phyloP scores from a whole-genome alignment of 306 rosid genomes.

The Carpinus viminea region DNA sequence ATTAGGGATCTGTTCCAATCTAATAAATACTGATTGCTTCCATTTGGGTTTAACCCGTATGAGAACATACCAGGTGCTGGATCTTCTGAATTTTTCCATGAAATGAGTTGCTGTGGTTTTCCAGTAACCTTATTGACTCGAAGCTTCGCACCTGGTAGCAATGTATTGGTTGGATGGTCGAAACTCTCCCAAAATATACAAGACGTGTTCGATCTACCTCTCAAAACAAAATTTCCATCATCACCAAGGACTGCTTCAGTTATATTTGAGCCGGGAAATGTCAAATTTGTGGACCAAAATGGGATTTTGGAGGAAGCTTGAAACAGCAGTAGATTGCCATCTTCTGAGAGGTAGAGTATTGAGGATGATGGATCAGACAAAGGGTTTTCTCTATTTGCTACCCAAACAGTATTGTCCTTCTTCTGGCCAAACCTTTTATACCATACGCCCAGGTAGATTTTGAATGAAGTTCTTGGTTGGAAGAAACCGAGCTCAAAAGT shows the following conservation, averaged over 20 bases:
- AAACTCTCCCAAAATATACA: no score
- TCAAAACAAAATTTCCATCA: not conserved
- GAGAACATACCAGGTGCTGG: slow-evolving; percentile 43
- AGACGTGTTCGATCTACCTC: no score
- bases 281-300: not conserved
- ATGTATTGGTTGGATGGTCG: no score
- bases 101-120: slow-evolving; percentile 40
- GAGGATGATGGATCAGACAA: not conserved
- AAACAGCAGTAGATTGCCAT: not conserved
- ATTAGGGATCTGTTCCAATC: no score
- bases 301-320: not conserved
- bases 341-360: not conserved
- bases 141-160: slow-evolving; percentile 45
- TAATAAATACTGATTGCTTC: not conserved
- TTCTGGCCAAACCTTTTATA: no score
- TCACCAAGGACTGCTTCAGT: not conserved
- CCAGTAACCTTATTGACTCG: slow-evolving; percentile 29
- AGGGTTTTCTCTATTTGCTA: not conserved
- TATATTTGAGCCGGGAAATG: not conserved
- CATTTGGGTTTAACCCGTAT: slow-evolving; percentile 42
- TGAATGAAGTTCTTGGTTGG: no score
- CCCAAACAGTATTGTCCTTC: not conserved
- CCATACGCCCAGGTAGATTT: no score
- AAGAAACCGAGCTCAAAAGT: no score
- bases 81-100: slow-evolving; percentile 43